These are phyloP conservation scores for Trichoderma pleuroti DNA, from an alignment of 2,329 filamentous ascomycete species.

Conservation along the genomic window DNA sequence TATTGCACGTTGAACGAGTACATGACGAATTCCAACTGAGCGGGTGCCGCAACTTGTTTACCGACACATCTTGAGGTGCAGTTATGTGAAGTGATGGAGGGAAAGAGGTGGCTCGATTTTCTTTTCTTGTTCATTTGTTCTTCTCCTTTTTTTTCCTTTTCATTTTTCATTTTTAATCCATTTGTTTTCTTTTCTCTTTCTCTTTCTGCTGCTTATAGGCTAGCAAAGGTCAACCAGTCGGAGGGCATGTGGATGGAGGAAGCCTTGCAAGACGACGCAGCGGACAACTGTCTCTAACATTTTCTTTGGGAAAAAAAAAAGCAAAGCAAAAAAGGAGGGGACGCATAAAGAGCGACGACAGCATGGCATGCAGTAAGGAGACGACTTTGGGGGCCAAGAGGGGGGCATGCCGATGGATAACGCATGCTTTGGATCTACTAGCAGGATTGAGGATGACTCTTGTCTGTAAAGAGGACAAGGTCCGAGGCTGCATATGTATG, in stretches of 20 bases:
- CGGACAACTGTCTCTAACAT: background rate
- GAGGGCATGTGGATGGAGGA: background rate
- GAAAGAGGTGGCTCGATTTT: background rate
- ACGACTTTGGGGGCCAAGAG: background rate
- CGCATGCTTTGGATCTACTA: background rate
- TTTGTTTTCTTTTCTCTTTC: background rate
- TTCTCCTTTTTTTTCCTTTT: background rate
- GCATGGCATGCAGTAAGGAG: background rate
- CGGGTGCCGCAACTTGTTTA: background rate
- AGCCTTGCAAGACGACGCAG: background rate
- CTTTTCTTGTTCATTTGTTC: background rate
- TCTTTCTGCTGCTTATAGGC: background rate
- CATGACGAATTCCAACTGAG: slow-evolving; percentile 13
- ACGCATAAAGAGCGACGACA: background rate
- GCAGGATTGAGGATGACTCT: background rate
- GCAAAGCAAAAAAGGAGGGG: background rate
- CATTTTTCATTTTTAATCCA: background rate
- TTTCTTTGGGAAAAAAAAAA: background rate
- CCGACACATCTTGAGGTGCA: background rate
- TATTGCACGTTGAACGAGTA: slow-evolving; percentile 15
- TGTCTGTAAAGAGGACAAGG: background rate
- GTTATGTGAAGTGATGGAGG: background rate
- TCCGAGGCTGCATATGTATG: background rate
- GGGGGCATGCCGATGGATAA: background rate
- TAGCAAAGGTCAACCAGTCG: background rate